A percentile compares a stretch with the other conserved stretches of the same genome.
phyloP scores from a whole-genome alignment of 257 asterid species.

The Capsicum pubescens region DNA sequence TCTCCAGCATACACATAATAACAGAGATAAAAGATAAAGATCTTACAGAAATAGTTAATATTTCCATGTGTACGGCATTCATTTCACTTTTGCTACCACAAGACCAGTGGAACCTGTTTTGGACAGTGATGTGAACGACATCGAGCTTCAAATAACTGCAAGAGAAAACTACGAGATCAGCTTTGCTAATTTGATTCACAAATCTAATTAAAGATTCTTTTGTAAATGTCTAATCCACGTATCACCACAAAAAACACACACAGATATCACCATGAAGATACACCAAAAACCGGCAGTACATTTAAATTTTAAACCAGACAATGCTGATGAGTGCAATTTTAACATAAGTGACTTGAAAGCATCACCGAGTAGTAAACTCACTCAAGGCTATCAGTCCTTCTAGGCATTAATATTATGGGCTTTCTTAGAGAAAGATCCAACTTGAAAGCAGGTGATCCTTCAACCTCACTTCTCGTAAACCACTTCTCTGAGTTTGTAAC shows the following conservation, averaged over 20 bases:
- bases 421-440: constrained; percentile 86
- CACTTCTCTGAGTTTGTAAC: constrained; percentile 76
- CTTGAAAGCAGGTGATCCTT: constrained; percentile 95
- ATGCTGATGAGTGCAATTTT: neutral
- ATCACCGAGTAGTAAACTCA: constrained; percentile 49
- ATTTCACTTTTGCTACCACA: constrained; percentile 72
- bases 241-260: neutral
- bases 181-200: neutral
- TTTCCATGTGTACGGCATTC: constrained; percentile 85
- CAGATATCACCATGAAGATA: constrained; percentile 9
- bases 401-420: constrained; percentile 95
- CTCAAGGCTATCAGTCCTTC: constrained; percentile 84
- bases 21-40: constrained; percentile 25
- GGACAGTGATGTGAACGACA: constrained; percentile 94
- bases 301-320: neutral
- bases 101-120: constrained; percentile 81
- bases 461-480: constrained; percentile 80
- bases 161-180: constrained; percentile 33
- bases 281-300: neutral
- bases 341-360: constrained; percentile 25
- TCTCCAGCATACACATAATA: neutral
- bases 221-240: neutral
- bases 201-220: neutral
- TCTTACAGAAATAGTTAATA: constrained; percentile 76
- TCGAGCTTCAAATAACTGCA: constrained; percentile 97